Conservation (phyloP, 768 basidiomycete species). For the Tulasnella sp. region DNA sequence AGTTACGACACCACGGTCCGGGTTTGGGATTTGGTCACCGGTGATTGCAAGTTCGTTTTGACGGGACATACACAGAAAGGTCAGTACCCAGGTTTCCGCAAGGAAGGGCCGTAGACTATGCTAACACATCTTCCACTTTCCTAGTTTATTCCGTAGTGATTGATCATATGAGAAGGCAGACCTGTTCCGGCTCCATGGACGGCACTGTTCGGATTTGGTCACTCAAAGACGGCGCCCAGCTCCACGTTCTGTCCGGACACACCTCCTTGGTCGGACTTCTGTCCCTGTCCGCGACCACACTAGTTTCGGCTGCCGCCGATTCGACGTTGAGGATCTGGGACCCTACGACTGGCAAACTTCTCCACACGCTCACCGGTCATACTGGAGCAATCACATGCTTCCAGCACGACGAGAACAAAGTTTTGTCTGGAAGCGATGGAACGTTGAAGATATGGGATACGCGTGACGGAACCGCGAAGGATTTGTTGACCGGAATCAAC, state of each 20-base stretch:
- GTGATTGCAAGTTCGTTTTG: slow-evolving; percentile 47
- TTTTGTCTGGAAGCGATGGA: slow-evolving; percentile 89
- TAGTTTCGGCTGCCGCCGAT: slow-evolving; percentile 95
- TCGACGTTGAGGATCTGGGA: slow-evolving; percentile 94
- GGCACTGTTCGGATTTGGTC: slow-evolving; percentile 95
- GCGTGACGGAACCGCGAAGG: slow-evolving; percentile 72
- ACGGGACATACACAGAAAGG: too few species aligned
- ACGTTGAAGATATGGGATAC: slow-evolving; percentile 98
- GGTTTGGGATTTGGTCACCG: slow-evolving; percentile 77
- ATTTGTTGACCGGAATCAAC: slow-evolving; percentile 80
- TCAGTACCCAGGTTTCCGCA: slow-evolving; percentile 29
- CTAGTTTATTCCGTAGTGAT: slow-evolving; percentile 91
- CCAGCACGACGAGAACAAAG: slow-evolving; percentile 96
- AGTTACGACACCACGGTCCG: slow-evolving; percentile 77
- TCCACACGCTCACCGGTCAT: slow-evolving; percentile 77
- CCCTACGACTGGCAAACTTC: slow-evolving; percentile 66
- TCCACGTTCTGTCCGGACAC: slow-evolving; percentile 77
- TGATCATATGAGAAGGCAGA: slow-evolving; percentile 74
- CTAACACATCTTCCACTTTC: slow-evolving; percentile 1
- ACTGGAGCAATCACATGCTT: slow-evolving; percentile 99
- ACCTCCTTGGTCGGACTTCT: slow-evolving; percentile 91
- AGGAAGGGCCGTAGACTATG: neutral
- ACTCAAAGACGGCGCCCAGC: slow-evolving; percentile 65
- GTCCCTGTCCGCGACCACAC: slow-evolving; percentile 74
- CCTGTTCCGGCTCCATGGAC: slow-evolving; percentile 97